A percentile compares a stretch with the other conserved stretches of the same genome.
Evolutionary conservation across 208 protist species (phyloP).

Genomic region (Trypanosoma vivax): DNA sequence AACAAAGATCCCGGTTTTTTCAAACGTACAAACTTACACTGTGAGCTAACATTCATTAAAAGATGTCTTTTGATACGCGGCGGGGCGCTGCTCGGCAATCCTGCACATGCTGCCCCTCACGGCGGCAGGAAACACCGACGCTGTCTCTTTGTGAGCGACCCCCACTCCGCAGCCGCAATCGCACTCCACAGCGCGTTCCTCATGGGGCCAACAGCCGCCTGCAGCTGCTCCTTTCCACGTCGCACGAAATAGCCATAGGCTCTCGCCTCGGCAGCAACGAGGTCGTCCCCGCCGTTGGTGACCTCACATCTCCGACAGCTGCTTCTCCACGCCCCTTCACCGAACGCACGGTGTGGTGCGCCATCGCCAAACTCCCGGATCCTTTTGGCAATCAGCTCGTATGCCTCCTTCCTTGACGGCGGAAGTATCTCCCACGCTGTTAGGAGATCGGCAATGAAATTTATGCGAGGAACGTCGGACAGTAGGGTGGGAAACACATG

Average conservation of each 20-base stretch:
- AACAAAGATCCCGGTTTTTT: too few relatives aligned
- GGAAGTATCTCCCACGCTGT: constrained; percentile 64
- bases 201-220: too few relatives aligned
- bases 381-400: constrained; percentile 32
- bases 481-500: constrained; percentile 31
- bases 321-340: background rate
- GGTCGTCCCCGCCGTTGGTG: constrained; percentile 3
- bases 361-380: constrained; percentile 14
- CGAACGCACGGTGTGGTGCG: background rate
- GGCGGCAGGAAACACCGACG: too few relatives aligned
- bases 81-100: too few relatives aligned
- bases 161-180: too few relatives aligned
- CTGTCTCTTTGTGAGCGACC: too few relatives aligned
- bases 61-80: too few relatives aligned
- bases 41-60: too few relatives aligned
- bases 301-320: constrained; percentile 3
- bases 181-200: too few relatives aligned
- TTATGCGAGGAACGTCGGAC: constrained; percentile 23
- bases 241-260: constrained; percentile 1
- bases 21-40: too few relatives aligned
- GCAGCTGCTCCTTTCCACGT: constrained; percentile 4
- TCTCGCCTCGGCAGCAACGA: constrained; percentile 6
- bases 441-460: constrained; percentile 62
- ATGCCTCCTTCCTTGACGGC: constrained; percentile 39
- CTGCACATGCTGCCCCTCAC: too few relatives aligned